Conservation (phyloP, 805 yeast genomes). For the Zygosaccharomyces rouxii region DNA sequence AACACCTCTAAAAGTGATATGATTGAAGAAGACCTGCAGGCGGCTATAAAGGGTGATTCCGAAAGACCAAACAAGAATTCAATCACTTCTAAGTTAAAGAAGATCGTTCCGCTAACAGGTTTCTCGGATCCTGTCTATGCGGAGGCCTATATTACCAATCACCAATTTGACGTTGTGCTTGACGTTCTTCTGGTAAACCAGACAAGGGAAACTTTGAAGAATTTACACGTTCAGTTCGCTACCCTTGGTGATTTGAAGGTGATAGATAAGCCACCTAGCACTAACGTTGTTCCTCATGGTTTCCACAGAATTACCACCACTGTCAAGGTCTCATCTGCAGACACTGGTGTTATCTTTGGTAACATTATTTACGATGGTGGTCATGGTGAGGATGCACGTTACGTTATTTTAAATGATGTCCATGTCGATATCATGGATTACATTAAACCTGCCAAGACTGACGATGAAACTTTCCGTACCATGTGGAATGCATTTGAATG, state of each 20-base stretch:
- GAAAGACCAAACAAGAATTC: slow-evolving; percentile 51
- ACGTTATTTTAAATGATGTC: slow-evolving; percentile 89
- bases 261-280: slow-evolving; percentile 83
- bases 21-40: slow-evolving; percentile 54
- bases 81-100: slow-evolving; percentile 73
- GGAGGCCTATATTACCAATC: slow-evolving; percentile 93
- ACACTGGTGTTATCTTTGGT: slow-evolving; percentile 97
- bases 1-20: slow-evolving; percentile 39
- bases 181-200: slow-evolving; percentile 94
- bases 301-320: slow-evolving; percentile 87
- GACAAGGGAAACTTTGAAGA: slow-evolving; percentile 84
- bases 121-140: slow-evolving; percentile 97
- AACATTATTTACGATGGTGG: slow-evolving; percentile 95
- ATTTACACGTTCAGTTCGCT: slow-evolving; percentile 90
- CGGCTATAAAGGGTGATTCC: slow-evolving; percentile 42
- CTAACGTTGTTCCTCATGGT: slow-evolving; percentile 95
- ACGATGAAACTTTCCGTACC: slow-evolving; percentile 84
- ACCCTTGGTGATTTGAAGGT: slow-evolving; percentile 94
- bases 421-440: slow-evolving; percentile 97
- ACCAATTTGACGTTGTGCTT: slow-evolving; percentile 91
- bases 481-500: slow-evolving; percentile 99
- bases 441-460: slow-evolving; percentile 88
- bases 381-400: slow-evolving; percentile 82
- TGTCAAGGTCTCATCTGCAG: slow-evolving; percentile 92
- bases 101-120: slow-evolving; percentile 93